These are phyloP conservation scores for Elsinoe australis DNA, from an alignment of 2,329 filamentous ascomycete species.

Conservation along the genomic window DNA sequence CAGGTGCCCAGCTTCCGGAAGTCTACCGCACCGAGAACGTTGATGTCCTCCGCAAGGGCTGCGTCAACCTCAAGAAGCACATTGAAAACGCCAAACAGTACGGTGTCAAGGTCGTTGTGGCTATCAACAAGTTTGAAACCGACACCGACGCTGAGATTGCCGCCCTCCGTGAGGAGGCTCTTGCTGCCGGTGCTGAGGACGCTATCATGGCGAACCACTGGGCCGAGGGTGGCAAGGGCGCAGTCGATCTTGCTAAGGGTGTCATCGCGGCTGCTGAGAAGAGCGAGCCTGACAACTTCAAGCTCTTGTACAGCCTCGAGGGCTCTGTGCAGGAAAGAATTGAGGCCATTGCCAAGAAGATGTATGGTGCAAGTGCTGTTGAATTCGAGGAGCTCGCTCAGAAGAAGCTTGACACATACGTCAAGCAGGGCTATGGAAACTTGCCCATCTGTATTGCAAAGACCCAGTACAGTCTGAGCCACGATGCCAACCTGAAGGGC, in stretches of 20 bases:
- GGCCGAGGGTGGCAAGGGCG: constrained; percentile 88
- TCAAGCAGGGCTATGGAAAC: constrained; percentile 82
- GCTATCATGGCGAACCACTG: constrained; percentile 94
- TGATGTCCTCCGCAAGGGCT: constrained; percentile 80
- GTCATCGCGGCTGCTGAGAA: constrained; percentile 77
- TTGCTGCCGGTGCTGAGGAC: constrained; percentile 86
- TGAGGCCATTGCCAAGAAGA: constrained; percentile 78
- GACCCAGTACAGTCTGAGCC: constrained; percentile 94
- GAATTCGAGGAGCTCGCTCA: constrained; percentile 91
- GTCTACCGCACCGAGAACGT: constrained; percentile 92
- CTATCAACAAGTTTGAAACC: constrained; percentile 92
- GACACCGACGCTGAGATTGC: constrained; percentile 89
- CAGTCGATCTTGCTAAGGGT: constrained; percentile 77
- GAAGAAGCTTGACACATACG: constrained; percentile 94
- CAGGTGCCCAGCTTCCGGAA: constrained; percentile 74
- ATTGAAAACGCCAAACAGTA: constrained; percentile 84
- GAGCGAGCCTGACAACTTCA: constrained; percentile 67
- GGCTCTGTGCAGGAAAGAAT: constrained; percentile 81
- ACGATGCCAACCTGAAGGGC: constrained; percentile 89
- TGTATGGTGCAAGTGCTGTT: constrained; percentile 87
- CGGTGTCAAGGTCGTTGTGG: constrained; percentile 88
- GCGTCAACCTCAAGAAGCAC: constrained; percentile 91
- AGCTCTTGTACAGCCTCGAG: constrained; percentile 74
- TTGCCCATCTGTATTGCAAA: constrained; percentile 95
- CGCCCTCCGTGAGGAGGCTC: constrained; percentile 80